Percentiles rank a stretch among this genome's conserved stretches.
Evolutionary conservation across 495 filamentous ascomycete genomes (phyloP).

Genomic region (Apodospora peruviana): DNA sequence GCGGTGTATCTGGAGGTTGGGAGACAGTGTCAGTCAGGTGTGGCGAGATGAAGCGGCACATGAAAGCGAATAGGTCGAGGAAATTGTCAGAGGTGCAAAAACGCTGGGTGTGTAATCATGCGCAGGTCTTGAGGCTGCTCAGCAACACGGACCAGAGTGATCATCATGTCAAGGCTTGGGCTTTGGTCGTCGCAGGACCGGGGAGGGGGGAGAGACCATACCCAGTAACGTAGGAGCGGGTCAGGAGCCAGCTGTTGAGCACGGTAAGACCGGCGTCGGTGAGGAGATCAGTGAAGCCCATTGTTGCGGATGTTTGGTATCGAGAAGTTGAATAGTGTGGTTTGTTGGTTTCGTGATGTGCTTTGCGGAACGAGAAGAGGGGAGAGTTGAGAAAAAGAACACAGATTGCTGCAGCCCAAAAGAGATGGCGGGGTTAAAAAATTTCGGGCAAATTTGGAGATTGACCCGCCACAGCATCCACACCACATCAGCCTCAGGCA

Average conservation of each 20-base stretch:
- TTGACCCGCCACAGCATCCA: neutral
- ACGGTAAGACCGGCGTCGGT: constrained; percentile 84
- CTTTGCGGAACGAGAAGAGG: neutral
- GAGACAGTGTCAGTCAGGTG: constrained; percentile 6
- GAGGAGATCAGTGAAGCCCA: constrained; percentile 95
- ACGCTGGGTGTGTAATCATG: constrained; percentile 69
- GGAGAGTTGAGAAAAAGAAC: constrained; percentile 5
- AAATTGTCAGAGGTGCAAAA: constrained; percentile 74
- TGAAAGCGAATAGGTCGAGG: constrained; percentile 4
- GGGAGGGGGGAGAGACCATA: constrained; percentile 40
- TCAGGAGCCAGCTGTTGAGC: constrained; percentile 85
- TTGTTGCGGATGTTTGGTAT: constrained; percentile 27
- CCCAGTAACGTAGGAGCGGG: constrained; percentile 91
- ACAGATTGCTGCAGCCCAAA: constrained; percentile 10
- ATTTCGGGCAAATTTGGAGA: constrained; percentile 7
- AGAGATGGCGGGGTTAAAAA: constrained; percentile 19
- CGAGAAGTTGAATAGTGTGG: constrained; percentile 2
- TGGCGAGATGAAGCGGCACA: neutral
- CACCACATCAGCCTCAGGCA: neutral
- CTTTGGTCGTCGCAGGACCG: constrained; percentile 7
- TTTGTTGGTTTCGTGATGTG: neutral
- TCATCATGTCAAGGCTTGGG: constrained; percentile 61
- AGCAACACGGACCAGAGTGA: constrained; percentile 97
- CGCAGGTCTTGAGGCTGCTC: constrained; percentile 97
- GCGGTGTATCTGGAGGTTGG: constrained; percentile 60